Evolutionary conservation across 495 filamentous ascomycete species (phyloP).

Genomic region (Lophiotrema nucula): DNA sequence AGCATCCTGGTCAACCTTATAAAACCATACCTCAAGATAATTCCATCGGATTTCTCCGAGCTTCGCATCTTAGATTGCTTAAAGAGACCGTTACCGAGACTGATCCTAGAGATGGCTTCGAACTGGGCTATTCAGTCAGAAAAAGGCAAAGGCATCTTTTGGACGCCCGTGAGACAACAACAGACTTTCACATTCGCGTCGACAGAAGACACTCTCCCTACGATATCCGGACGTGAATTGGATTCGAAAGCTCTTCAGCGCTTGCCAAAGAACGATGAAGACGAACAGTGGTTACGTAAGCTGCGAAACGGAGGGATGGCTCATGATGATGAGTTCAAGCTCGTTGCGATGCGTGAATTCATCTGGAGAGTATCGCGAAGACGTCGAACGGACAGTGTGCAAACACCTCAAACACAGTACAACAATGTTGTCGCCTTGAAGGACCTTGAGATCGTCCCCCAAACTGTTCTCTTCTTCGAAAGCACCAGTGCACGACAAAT

Average conservation of each 20-base stretch:
- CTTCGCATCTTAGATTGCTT: constrained; percentile 74
- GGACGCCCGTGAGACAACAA: constrained; percentile 69
- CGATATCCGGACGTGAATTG: constrained; percentile 48
- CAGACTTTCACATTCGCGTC: constrained; percentile 65
- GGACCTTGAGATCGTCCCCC: constrained; percentile 68
- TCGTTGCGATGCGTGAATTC: constrained; percentile 82
- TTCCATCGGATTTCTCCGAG: constrained; percentile 64
- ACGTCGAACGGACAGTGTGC: constrained; percentile 56
- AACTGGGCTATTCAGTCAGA: constrained; percentile 80
- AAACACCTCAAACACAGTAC: constrained; percentile 47
- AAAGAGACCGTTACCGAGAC: constrained; percentile 76
- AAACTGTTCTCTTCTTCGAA: constrained; percentile 93
- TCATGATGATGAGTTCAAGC: constrained; percentile 83
- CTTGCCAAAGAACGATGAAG: constrained; percentile 80
- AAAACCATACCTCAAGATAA: constrained; percentile 73
- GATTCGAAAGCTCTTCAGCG: constrained; percentile 49
- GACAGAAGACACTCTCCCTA: constrained; percentile 46
- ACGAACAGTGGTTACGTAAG: constrained; percentile 88
- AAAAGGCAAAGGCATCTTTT: constrained; percentile 76
- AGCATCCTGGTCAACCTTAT: constrained; percentile 80
- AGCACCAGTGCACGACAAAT: constrained; percentile 56
- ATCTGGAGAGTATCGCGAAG: constrained; percentile 81
- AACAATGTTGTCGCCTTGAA: constrained; percentile 71
- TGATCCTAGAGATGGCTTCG: constrained; percentile 79
- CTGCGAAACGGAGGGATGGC: constrained; percentile 81